These are phyloP conservation scores for Tolypocladium endophyticum DNA, from an alignment of 2,329 filamentous ascomycete species.

Conservation along the genomic window DNA sequence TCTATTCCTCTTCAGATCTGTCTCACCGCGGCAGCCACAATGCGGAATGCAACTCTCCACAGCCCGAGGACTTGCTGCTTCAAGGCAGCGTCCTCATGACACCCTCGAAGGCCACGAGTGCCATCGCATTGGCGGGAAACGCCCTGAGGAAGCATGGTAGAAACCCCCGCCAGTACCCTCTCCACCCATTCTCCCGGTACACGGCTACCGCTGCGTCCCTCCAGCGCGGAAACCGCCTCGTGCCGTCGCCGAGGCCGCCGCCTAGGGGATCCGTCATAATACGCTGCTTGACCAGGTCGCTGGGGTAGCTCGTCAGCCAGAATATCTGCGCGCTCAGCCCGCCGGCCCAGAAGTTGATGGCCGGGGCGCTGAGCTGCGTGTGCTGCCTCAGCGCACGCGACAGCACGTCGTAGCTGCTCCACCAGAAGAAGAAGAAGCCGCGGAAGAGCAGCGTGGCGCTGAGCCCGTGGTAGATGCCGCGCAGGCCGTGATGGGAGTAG, in stretches of 20 bases:
- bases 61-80: background rate
- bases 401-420: conserved; percentile 87
- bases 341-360: conserved; percentile 94
- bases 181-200: conserved; percentile 63
- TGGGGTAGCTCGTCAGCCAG: conserved; percentile 87
- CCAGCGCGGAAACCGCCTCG: conserved; percentile 64
- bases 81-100: conserved; percentile 61
- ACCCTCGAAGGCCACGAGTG: conserved; percentile 84
- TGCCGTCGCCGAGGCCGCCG: conserved; percentile 54
- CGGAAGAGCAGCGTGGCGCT: conserved; percentile 79
- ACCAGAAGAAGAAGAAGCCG: conserved; percentile 96
- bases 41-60: background rate
- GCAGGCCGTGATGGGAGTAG: conserved; percentile 59
- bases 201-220: conserved; percentile 68
- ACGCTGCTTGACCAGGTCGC: conserved; percentile 88
- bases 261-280: conserved; percentile 94
- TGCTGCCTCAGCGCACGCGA: conserved; percentile 54
- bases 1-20: background rate
- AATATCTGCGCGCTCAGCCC: conserved; percentile 89
- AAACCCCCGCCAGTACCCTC: conserved; percentile 88
- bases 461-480: conserved; percentile 78
- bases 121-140: conserved; percentile 93
- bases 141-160: conserved; percentile 86
- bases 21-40: background rate
- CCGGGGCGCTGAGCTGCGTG: conserved; percentile 63